A percentile compares a stretch with the other conserved stretches of the same genome.
phyloP scores from a whole-genome alignment of 139 green algal genomes.

The Chlamydomonas schloesseri region DNA sequence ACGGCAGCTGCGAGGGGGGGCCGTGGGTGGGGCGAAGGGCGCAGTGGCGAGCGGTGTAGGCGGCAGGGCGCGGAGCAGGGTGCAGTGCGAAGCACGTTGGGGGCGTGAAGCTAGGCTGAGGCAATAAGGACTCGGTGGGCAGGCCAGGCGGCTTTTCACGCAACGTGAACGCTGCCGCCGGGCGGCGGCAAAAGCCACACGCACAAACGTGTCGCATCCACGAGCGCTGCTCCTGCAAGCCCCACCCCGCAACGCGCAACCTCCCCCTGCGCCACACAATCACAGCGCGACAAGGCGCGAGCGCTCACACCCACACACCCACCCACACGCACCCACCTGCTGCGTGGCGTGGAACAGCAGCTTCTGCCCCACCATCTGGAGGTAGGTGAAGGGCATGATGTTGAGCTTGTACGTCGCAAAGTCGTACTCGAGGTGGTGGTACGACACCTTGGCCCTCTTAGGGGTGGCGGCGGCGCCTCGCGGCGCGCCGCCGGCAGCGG shows the following conservation, averaged over 20 bases:
- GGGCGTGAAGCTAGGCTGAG: too few species aligned
- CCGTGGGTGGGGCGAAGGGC: not conserved
- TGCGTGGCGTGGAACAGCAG: conserved; percentile 26
- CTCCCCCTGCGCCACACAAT: too few species aligned
- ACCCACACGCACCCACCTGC: not conserved
- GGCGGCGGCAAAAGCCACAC: too few species aligned
- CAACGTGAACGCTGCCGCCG: too few species aligned
- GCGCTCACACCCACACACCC: too few species aligned
- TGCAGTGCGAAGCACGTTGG: too few species aligned
- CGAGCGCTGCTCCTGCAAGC: too few species aligned
- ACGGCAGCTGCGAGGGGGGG: conserved; percentile 11
- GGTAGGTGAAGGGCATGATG: conserved; percentile 11
- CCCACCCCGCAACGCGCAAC: too few species aligned
- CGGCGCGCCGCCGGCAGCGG: not conserved
- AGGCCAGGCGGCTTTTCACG: too few species aligned
- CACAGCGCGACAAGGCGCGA: too few species aligned
- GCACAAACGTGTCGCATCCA: too few species aligned
- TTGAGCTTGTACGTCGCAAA: not conserved
- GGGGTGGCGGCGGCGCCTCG: not conserved
- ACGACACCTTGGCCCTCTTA: not conserved
- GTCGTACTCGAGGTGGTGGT: conserved; percentile 2
- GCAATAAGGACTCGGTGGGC: too few species aligned
- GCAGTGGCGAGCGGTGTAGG: not conserved
- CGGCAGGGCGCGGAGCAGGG: not conserved
- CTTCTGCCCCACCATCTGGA: conserved; percentile 48